Evolutionary conservation across 345 rosid genomes (phyloP).

Genomic region (Clausena lansium): DNA sequence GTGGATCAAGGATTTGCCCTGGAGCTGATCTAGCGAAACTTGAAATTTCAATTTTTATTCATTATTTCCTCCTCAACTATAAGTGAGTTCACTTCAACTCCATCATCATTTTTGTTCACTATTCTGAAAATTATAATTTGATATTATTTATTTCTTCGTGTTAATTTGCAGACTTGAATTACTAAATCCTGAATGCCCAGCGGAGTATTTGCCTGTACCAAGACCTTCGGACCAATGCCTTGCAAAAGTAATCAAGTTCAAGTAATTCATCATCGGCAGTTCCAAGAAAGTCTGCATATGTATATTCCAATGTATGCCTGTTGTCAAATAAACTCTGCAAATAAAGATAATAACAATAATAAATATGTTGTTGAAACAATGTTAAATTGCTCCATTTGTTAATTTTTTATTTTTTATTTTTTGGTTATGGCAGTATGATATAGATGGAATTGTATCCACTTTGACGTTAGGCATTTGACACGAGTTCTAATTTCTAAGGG

Average conservation of each 20-base stretch:
- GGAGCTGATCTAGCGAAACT: constrained; percentile 9
- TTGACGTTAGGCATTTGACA: too few relatives aligned
- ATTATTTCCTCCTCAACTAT: background rate
- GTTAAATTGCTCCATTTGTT: too few relatives aligned
- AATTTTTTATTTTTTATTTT: too few relatives aligned
- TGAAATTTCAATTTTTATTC: background rate
- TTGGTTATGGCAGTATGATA: too few relatives aligned
- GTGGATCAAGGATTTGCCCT: background rate
- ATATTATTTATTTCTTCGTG: background rate
- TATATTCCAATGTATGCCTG: background rate
- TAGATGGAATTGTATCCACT: too few relatives aligned
- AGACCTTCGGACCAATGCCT: background rate
- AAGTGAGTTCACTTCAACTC: background rate
- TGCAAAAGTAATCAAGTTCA: background rate
- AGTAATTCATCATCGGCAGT: background rate
- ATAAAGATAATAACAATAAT: too few relatives aligned
- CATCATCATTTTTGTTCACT: background rate
- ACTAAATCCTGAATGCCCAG: background rate
- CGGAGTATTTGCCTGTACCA: background rate
- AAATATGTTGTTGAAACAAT: too few relatives aligned
- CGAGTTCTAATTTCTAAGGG: too few relatives aligned
- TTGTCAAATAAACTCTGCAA: background rate
- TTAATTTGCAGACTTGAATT: background rate
- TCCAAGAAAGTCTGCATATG: background rate
- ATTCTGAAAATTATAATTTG: background rate